phyloP scores from a whole-genome alignment of 2,329 filamentous ascomycete genomes.

The Penicillium sp. region DNA sequence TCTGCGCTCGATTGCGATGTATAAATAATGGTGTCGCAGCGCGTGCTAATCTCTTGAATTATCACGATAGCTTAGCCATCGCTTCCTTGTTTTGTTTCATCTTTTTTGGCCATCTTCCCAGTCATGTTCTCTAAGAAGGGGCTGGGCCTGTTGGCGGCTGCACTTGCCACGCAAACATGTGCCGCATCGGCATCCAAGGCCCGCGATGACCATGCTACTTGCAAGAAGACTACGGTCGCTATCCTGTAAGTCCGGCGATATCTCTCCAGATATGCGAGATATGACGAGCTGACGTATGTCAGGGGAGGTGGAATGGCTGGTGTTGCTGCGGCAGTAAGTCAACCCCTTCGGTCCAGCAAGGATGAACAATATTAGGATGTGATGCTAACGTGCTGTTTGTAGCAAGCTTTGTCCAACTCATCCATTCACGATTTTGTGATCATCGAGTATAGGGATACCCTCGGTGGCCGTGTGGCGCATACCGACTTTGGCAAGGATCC shows the following conservation, averaged over 20 bases:
- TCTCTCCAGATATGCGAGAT: no score
- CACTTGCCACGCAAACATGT: conserved; percentile 23
- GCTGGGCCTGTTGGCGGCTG: conserved; percentile 11
- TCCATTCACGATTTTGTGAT: conserved; percentile 70
- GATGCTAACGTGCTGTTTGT: conserved; percentile 6
- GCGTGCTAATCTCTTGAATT: background rate
- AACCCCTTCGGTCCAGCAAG: background rate
- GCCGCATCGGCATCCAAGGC: conserved; percentile 30
- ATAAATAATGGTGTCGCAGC: conserved; percentile 8
- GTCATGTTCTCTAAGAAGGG: conserved; percentile 17
- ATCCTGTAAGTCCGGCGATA: conserved; percentile 36
- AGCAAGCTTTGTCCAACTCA: conserved; percentile 66
- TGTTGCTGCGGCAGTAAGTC: conserved; percentile 63
- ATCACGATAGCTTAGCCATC: background rate
- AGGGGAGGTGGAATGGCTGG: conserved; percentile 67
- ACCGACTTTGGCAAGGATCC: conserved; percentile 60
- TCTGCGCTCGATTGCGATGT: background rate
- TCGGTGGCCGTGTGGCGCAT: conserved; percentile 68
- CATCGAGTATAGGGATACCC: conserved; percentile 66
- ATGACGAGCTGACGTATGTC: background rate
- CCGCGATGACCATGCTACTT: conserved; percentile 28
- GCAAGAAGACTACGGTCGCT: conserved; percentile 42
- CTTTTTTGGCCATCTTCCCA: background rate
- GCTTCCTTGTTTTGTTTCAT: background rate
- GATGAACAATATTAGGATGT: background rate